Evolutionary conservation across 805 yeast species (phyloP).

Genomic region (Candida oleophila): DNA sequence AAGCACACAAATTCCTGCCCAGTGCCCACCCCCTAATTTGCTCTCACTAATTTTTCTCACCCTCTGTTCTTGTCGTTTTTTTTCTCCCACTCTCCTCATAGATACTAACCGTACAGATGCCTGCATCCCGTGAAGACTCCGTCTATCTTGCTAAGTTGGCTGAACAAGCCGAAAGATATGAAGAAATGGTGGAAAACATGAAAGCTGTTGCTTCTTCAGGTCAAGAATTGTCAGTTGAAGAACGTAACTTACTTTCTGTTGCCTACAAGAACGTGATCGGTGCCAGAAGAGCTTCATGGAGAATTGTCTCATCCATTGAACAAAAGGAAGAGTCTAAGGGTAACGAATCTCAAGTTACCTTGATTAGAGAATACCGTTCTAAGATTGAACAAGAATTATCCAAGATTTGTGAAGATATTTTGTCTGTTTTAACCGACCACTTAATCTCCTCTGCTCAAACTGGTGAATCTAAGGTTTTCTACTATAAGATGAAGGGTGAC

Average conservation of each 20-base stretch:
- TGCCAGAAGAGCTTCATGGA: constrained; percentile 99
- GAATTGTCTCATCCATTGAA: constrained; percentile 96
- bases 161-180: constrained; percentile 99
- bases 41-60: background rate
- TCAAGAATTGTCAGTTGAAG: constrained; percentile 94
- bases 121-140: constrained; percentile 93
- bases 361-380: constrained; percentile 91
- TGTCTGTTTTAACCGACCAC: constrained; percentile 82
- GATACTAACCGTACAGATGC: constrained; percentile 42
- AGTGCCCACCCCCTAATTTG: background rate
- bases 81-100: background rate
- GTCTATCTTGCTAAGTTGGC: constrained; percentile 97
- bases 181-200: constrained; percentile 99
- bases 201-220: constrained; percentile 95
- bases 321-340: constrained; percentile 98
- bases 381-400: constrained; percentile 92
- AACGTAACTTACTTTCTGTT: constrained; percentile 93
- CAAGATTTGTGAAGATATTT: constrained; percentile 91
- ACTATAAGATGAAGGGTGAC: constrained; percentile 99
- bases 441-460: constrained; percentile 92
- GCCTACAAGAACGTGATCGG: constrained; percentile 99
- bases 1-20: background rate
- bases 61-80: background rate
- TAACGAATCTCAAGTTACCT: constrained; percentile 82
- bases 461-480: constrained; percentile 97